Conservation (phyloP, 2,329 filamentous ascomycete genomes). For the Leptographium wingfieldii region DNA sequence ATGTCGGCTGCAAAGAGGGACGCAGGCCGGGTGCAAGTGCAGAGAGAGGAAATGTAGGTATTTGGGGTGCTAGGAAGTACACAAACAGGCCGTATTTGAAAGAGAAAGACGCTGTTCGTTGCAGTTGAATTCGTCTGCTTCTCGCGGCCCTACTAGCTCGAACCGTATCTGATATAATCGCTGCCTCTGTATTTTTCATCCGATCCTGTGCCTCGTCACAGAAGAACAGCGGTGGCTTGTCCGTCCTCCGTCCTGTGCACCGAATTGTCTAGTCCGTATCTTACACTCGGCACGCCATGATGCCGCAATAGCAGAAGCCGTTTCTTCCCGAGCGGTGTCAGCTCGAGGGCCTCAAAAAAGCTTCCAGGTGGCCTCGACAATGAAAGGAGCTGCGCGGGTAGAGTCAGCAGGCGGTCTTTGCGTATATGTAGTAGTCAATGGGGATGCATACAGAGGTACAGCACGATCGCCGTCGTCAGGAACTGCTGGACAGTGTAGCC, state of each 20-base stretch:
- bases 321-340: not conserved
- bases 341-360: conserved; percentile 17
- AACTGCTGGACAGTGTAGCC: conserved; percentile 55
- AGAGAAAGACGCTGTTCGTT: not conserved
- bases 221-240: not conserved
- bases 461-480: conserved; percentile 48
- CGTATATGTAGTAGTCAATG: too few species aligned
- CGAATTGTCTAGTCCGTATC: not conserved
- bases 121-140: not conserved
- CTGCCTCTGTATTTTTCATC: not conserved
- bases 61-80: not conserved
- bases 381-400: conserved; percentile 37
- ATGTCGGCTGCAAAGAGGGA: not conserved
- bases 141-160: not conserved
- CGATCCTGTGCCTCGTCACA: not conserved
- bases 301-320: not conserved
- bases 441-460: conserved; percentile 60
- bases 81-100: not conserved
- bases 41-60: not conserved
- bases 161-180: not conserved
- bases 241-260: not conserved
- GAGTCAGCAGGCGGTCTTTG: not conserved
- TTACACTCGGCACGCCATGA: not conserved
- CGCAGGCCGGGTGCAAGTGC: not conserved
- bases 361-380: conserved; percentile 34